phyloP scores from a whole-genome alignment of 768 basidiomycete genomes.

The Lactarius sp. region DNA sequence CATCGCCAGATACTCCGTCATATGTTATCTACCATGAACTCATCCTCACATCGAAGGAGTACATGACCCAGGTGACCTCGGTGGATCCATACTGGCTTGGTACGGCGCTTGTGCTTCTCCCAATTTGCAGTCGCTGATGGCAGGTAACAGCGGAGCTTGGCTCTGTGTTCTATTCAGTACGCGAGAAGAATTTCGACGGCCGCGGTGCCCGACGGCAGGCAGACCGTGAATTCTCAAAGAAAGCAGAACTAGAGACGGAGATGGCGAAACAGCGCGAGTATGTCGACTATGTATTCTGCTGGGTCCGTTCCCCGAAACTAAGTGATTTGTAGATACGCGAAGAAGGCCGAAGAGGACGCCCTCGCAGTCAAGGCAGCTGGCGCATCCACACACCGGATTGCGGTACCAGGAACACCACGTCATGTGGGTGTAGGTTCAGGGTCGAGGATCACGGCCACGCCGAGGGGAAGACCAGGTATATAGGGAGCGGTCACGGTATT shows the following conservation, averaged over 20 bases:
- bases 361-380: constrained; percentile 49
- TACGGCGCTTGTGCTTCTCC: constrained; percentile 31
- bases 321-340: constrained; percentile 45
- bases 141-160: constrained; percentile 73
- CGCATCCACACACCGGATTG: constrained; percentile 56
- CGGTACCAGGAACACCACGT: constrained; percentile 76
- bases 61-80: constrained; percentile 99
- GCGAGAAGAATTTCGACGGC: constrained; percentile 97
- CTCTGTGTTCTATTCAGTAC: constrained; percentile 94
- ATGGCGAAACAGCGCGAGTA: constrained; percentile 82
- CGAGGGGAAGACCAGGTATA: constrained; percentile 67
- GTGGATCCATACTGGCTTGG: constrained; percentile 98
- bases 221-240: constrained; percentile 87
- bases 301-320: neutral
- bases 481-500: constrained; percentile 28
- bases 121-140: constrained; percentile 12
- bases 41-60: constrained; percentile 92
- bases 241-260: constrained; percentile 86
- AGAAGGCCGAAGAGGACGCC: constrained; percentile 57
- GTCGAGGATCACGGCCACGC: constrained; percentile 64
- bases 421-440: constrained; percentile 64
- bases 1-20: constrained; percentile 74
- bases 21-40: constrained; percentile 97
- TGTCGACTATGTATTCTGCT: constrained; percentile 3
- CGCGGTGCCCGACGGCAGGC: constrained; percentile 69